Base-by-base conservation (phyloP, 352 stramenopile species). In the Globisporangium radiosum region DNA sequence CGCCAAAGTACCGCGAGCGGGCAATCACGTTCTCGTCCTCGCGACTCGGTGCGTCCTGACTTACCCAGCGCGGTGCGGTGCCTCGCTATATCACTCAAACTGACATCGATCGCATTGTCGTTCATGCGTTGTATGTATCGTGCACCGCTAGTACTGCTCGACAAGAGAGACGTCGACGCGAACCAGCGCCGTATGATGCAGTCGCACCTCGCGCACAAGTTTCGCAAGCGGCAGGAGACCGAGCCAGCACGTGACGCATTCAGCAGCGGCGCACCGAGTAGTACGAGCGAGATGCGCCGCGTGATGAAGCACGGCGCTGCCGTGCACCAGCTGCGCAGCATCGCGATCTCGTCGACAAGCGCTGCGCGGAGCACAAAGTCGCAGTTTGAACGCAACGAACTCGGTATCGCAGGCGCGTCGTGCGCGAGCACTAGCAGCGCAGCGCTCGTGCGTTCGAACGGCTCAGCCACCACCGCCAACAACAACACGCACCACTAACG, bases 151-250 rank as follows among this genome's bases (percentile, higher is more conserved):
- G 81, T 62, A 7, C 54, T 87, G 19, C 67, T 92, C 25, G 81
- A 92, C 68, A 81, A 84, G 59, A 90, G 89, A 54, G 72, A 88
- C 39, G 70, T 92, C 17, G 73, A 90, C 50, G 61, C 71, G 8
- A 90, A 88, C 37, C 81, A 90, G 60, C 73, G 78, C 0, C 73
- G 78, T 14, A 89, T 88, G 78, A 91, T 91, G 81, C 81, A 92
- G 62, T 81, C 75, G 2, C 81, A 92, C 49, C 58, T 88, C 11
- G 83, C 81, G 0, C 82, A 89, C 73, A 93, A 89, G 50, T 86
- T 53, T n/a, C 48, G 78, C 72, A 76, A 74, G 76, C 81, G 14
- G 6, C 40, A 77, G 65, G 45, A 78, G 40, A 8, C 7, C 40
- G 40, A 44, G 40, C 40, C 7, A 44, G 40, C 40, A 13, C 40